Evolutionary conservation across 257 asterid genomes (phyloP).

Genomic region (Solanum chilense): DNA sequence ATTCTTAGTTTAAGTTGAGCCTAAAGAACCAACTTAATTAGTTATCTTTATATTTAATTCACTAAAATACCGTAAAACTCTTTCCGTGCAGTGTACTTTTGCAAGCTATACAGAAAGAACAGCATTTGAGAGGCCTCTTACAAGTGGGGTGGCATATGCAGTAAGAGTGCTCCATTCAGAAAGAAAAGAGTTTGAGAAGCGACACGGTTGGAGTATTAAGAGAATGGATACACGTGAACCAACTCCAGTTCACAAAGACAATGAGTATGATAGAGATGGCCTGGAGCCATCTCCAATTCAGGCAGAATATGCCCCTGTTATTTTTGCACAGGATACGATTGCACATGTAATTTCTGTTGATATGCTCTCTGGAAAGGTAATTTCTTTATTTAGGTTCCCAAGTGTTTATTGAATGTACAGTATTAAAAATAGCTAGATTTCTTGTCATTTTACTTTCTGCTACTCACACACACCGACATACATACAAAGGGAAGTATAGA

Average conservation of each 20-base stretch:
- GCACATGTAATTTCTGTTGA: slow-evolving; percentile 92
- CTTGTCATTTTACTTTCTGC: not conserved
- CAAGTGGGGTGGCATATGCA: slow-evolving; percentile 98
- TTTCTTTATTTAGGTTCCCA: not conserved
- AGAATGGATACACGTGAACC: slow-evolving; percentile 76
- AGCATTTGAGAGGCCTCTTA: slow-evolving; percentile 94
- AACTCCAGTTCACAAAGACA: slow-evolving; percentile 86
- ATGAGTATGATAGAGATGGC: slow-evolving; percentile 57
- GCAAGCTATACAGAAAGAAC: slow-evolving; percentile 81
- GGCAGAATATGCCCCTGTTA: slow-evolving; percentile 93
- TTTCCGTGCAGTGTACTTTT: slow-evolving; percentile 53
- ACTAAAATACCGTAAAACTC: not conserved
- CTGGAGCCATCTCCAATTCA: slow-evolving; percentile 79
- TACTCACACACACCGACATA: not conserved
- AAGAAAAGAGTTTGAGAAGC: slow-evolving; percentile 68
- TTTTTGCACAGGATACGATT: slow-evolving; percentile 95
- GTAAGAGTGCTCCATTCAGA: slow-evolving; percentile 81
- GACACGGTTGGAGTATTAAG: slow-evolving; percentile 88
- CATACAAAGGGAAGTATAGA: not conserved
- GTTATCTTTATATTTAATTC: not conserved
- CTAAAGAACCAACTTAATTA: not conserved
- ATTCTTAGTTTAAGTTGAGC: not conserved
- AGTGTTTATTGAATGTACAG: not conserved
- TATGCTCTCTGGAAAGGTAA: slow-evolving; percentile 95
- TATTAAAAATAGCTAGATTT: not conserved